phyloP scores from a whole-genome alignment of 345 rosid genomes.

The Eucalyptus tenuipes region DNA sequence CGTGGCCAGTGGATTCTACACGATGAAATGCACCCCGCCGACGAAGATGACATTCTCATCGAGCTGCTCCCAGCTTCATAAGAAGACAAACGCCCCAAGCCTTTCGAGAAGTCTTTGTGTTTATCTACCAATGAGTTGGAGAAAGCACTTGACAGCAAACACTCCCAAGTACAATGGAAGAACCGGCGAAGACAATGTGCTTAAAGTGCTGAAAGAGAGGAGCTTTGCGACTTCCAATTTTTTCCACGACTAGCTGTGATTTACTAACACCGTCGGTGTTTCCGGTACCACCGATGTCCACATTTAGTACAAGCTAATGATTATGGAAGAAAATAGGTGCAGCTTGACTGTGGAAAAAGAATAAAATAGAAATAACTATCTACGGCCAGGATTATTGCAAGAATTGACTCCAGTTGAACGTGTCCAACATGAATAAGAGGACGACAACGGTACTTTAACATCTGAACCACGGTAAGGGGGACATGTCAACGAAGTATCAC shows the following conservation, averaged over 20 bases:
- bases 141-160: background rate
- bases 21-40: background rate
- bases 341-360: background rate
- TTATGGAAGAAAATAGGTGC: background rate
- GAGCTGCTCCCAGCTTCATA: background rate
- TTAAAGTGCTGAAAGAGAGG: background rate
- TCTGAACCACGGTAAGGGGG: background rate
- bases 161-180: background rate
- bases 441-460: background rate
- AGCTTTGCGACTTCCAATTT: background rate
- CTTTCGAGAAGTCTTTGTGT: background rate
- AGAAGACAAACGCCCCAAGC: background rate
- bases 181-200: background rate
- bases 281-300: background rate
- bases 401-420: background rate
- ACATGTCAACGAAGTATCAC: background rate
- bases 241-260: background rate
- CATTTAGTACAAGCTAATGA: background rate
- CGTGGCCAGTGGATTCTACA: background rate
- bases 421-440: background rate
- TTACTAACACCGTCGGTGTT: background rate
- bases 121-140: background rate
- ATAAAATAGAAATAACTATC: background rate
- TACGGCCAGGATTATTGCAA: background rate
- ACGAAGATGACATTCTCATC: background rate